Percentiles rank a stretch among this genome's conserved stretches.
Conservation (phyloP, 1,284 basidiomycete genomes). For the Leccinum pachyderme region DNA sequence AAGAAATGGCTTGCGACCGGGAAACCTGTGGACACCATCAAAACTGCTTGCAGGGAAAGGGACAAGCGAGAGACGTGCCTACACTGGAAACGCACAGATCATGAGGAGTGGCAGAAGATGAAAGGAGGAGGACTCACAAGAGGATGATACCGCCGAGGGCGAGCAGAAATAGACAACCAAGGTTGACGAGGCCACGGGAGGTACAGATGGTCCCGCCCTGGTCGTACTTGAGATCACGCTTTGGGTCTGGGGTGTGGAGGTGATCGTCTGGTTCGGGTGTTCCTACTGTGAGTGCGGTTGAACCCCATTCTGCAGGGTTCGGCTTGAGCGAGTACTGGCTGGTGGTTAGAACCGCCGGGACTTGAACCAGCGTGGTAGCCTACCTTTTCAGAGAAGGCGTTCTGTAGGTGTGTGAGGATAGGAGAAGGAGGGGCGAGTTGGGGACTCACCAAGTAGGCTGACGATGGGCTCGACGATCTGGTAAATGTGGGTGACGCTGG, state of each 20-base stretch:
- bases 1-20: conserved; percentile 38
- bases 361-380: background rate
- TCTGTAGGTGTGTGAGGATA: conserved; percentile 18
- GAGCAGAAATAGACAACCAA: conserved; percentile 46
- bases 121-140: conserved; percentile 29
- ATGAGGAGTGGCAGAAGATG: background rate
- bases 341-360: background rate
- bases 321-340: conserved; percentile 31
- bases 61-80: conserved; percentile 14
- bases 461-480: conserved; percentile 28
- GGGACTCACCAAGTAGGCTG: conserved; percentile 25
- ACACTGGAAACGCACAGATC: conserved; percentile 12
- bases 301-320: conserved; percentile 34
- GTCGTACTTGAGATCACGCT: conserved; percentile 35
- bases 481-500: conserved; percentile 10
- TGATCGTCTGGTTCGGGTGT: conserved; percentile 33
- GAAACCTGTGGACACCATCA: conserved; percentile 19
- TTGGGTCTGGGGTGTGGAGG: conserved; percentile 34
- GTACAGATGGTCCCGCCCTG: conserved; percentile 42
- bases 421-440: background rate
- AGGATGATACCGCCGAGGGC: conserved; percentile 33
- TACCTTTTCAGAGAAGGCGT: conserved; percentile 30
- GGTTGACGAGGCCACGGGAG: conserved; percentile 41
- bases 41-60: background rate
- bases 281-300: conserved; percentile 21